Base-by-base conservation (phyloP, 2,329 filamentous ascomycete genomes). In the Neophaeococcomyces mojaviensis region DNA sequence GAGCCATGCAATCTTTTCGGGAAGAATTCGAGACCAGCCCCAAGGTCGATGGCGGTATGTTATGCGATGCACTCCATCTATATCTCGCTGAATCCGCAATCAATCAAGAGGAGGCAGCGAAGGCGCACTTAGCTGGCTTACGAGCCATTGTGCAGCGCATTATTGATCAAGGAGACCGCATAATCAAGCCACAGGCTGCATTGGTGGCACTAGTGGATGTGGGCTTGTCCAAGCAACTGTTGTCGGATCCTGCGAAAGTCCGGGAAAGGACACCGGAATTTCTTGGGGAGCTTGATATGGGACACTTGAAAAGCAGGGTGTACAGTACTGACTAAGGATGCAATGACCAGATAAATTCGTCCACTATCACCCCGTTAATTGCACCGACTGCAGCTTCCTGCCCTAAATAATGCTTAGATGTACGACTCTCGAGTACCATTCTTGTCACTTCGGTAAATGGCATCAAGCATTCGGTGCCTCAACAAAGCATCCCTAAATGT, bases 391-490 rank as follows among this genome's bases (percentile, higher is more conserved):
- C 20, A 10, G 35, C 24, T 8, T 12, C 3, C 9, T 42, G 24
- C n/a, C 38, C 4, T 15, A 22, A 10, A 9, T 4, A n/a, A 15
- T n/a, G 16, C 15, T 49, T 36, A 51, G 38, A 54, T 16, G 36
- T 54, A 54, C 6, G 16, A 43, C 36, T 54, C 48, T 26, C 50
- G 24, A 10, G 31, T 52, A 3, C 52, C 52, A 6, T 31, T 49
- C 44, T 49, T 40, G 24, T 50, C 42, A 35, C 52, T 52, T 26
- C 40, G 36, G 16, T 52, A 52, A 19, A 50, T 54, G 2, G 50
- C 50, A 26, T 52, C 50, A 22, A 52, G 50, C 52, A 51, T 52
- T 32, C 33, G 43, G 35, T 54, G 52, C 18, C 52, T 46, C 20
- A 52, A 12, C 18, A 54, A 31, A 3, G 50, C 48, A 40, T 54